These are phyloP conservation scores for Ceratobasidium papillatum DNA, from an alignment of 1,284 basidiomycete species.

Conservation along the genomic window DNA sequence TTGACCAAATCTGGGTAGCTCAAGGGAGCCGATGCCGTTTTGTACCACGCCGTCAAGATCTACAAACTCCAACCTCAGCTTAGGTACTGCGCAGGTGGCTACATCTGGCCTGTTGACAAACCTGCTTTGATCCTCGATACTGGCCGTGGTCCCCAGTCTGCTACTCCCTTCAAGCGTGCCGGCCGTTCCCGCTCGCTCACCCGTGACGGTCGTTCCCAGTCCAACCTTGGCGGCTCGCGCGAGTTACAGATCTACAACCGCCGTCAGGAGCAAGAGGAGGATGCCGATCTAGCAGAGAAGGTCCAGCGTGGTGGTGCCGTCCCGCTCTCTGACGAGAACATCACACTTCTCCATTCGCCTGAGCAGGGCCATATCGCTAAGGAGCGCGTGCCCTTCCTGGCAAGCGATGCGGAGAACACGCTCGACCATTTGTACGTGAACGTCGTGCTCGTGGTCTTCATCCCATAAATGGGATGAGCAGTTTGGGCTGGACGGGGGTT, in stretches of 20 bases:
- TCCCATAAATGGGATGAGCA: conserved; percentile 13
- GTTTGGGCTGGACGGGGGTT: not conserved
- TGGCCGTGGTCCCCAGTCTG: conserved; percentile 53
- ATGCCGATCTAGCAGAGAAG: conserved; percentile 33
- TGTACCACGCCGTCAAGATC: conserved; percentile 77
- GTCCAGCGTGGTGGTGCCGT: conserved; percentile 38
- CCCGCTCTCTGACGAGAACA: conserved; percentile 39
- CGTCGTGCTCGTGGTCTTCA: conserved; percentile 66
- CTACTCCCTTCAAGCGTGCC: conserved; percentile 28
- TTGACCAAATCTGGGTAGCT: conserved; percentile 57
- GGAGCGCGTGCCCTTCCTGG: conserved; percentile 73
- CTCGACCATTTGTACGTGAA: conserved; percentile 78
- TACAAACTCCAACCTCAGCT: conserved; percentile 77
- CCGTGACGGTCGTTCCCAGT: conserved; percentile 25
- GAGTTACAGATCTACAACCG: conserved; percentile 30
- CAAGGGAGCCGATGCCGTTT: conserved; percentile 75
- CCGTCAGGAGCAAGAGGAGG: conserved; percentile 32
- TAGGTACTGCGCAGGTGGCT: conserved; percentile 80
- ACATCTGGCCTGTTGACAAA: conserved; percentile 77
- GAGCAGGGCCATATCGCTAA: conserved; percentile 58
- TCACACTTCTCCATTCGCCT: conserved; percentile 32
- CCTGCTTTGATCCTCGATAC: conserved; percentile 66
- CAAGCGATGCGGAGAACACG: conserved; percentile 55
- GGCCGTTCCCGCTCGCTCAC: conserved; percentile 37
- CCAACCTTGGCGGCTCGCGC: conserved; percentile 20